phyloP scores from a whole-genome alignment of 2,329 filamentous ascomycete genomes.

The Ramularia collo-cygni region DNA sequence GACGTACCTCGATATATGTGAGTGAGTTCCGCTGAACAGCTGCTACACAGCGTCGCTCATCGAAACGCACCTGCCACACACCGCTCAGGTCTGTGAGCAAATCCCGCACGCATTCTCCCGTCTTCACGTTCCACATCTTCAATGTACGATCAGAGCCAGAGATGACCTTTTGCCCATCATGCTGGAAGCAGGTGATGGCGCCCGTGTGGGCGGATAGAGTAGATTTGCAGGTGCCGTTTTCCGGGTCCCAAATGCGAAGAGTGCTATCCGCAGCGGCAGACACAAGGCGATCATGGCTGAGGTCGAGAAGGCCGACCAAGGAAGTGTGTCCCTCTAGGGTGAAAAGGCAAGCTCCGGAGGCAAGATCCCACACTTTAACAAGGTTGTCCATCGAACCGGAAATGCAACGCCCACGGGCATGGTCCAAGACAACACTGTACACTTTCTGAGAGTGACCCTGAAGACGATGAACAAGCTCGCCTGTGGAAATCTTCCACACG shows the following conservation, averaged over 20 bases:
- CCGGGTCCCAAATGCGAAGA: constrained; percentile 92
- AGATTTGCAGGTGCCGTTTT: constrained; percentile 82
- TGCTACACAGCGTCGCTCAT: constrained; percentile 88
- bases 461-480: constrained; percentile 76
- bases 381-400: constrained; percentile 97
- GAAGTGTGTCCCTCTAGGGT: constrained; percentile 90
- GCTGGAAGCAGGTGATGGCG: constrained; percentile 97
- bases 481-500: constrained; percentile 96
- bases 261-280: constrained; percentile 95
- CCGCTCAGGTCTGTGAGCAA: constrained; percentile 86
- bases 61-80: constrained; percentile 99
- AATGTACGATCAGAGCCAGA: constrained; percentile 90
- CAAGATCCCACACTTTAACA: constrained; percentile 95
- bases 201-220: constrained; percentile 90
- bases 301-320: constrained; percentile 83
- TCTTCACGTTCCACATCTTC: constrained; percentile 97
- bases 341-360: constrained; percentile 75
- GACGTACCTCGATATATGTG: constrained; percentile 88
- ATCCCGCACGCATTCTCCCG: constrained; percentile 86
- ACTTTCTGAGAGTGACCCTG: constrained; percentile 88
- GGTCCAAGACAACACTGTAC: constrained; percentile 92
- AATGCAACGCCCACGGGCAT: constrained; percentile 87
- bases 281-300: constrained; percentile 83
- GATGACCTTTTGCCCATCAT: constrained; percentile 93
- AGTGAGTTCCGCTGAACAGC: constrained; percentile 87